Conservation (phyloP, 495 filamentous ascomycete genomes). For the Coniosporium apollinis region DNA sequence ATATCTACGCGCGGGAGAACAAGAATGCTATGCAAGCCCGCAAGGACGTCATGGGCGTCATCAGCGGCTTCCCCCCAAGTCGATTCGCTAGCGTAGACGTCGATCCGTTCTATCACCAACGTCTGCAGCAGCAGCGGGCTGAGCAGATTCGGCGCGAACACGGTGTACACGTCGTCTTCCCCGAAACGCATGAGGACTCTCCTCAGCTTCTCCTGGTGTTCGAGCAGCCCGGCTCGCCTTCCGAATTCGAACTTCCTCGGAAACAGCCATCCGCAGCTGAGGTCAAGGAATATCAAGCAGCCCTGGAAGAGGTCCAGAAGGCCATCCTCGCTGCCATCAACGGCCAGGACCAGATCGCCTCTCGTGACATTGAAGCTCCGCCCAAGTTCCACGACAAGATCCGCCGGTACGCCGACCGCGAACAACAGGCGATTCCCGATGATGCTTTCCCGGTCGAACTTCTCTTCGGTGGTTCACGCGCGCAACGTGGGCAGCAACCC, state of each 20-base stretch:
- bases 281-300: slow-evolving; percentile 46
- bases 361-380: slow-evolving; percentile 49
- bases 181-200: slow-evolving; percentile 40
- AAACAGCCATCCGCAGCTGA: slow-evolving; percentile 43
- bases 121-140: slow-evolving; percentile 47
- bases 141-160: slow-evolving; percentile 50
- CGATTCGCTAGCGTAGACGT: slow-evolving; percentile 51
- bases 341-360: slow-evolving; percentile 51
- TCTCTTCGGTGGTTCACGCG: slow-evolving; percentile 34
- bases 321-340: slow-evolving; percentile 53
- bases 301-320: slow-evolving; percentile 52
- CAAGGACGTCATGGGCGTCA: slow-evolving; percentile 61
- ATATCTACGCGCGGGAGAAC: slow-evolving; percentile 67
- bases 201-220: slow-evolving; percentile 68
- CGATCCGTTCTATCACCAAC: slow-evolving; percentile 75
- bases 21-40: slow-evolving; percentile 70
- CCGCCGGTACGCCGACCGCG: slow-evolving; percentile 54
- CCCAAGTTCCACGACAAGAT: slow-evolving; percentile 68
- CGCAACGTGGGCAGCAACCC: slow-evolving; percentile 1
- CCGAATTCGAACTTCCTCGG: slow-evolving; percentile 51
- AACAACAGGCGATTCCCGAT: slow-evolving; percentile 48
- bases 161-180: slow-evolving; percentile 65
- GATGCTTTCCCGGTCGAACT: slow-evolving; percentile 60
- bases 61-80: slow-evolving; percentile 64
- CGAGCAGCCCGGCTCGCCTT: slow-evolving; percentile 44